Evolutionary conservation across 257 asterid species (phyloP).

Genomic region (Nicotiana tomentosiformis): DNA sequence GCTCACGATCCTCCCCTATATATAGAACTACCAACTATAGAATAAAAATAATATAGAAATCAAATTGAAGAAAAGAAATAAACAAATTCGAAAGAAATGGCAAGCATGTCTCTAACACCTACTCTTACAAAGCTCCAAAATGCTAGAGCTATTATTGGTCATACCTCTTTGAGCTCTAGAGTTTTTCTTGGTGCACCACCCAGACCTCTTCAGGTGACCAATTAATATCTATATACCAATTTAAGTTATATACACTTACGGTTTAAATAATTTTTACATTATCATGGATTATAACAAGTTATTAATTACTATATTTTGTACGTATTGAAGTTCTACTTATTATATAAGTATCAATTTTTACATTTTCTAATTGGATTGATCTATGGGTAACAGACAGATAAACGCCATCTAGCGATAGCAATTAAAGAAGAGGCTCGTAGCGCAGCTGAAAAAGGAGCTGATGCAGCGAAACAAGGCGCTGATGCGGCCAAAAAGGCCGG

Average conservation of each 20-base stretch:
- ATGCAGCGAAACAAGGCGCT: conserved; percentile 42
- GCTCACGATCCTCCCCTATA: conserved; percentile 6
- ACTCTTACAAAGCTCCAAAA: conserved; percentile 37
- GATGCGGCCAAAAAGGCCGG: conserved; percentile 49
- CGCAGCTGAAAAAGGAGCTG: conserved; percentile 39
- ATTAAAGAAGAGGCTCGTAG: conserved; percentile 30
- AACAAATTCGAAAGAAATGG: conserved; percentile 13
- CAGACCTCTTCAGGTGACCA: conserved; percentile 32
- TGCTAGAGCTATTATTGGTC: conserved; percentile 17
- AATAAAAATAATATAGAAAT: background rate
- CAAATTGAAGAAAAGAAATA: background rate
- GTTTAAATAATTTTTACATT: too few species aligned
- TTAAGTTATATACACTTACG: too few species aligned
- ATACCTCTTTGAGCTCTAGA: conserved; percentile 19
- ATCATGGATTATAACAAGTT: too few species aligned
- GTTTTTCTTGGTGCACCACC: conserved; percentile 18
- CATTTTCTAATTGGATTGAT: background rate
- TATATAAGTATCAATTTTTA: too few species aligned
- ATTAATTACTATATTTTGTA: too few species aligned
- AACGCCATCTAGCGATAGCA: conserved; percentile 28
- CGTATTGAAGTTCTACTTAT: too few species aligned
- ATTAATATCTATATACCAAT: too few species aligned
- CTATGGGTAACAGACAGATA: conserved; percentile 10
- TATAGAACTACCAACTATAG: background rate
- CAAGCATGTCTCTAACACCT: conserved; percentile 37